Conservation (phyloP, 805 yeast species). For the Candida methanosorbosa region DNA sequence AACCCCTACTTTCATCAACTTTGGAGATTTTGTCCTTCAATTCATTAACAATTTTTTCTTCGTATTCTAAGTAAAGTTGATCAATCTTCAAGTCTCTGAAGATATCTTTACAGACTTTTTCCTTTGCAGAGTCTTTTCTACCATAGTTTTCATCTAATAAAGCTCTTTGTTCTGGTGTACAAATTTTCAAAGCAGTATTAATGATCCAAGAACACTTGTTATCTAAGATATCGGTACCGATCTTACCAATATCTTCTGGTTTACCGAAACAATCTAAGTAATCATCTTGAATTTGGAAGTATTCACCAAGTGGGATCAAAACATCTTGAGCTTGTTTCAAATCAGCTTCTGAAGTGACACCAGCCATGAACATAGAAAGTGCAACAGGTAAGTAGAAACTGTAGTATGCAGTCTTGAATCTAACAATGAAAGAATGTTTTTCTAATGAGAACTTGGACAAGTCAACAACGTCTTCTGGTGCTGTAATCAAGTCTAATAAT, state of each 20-base stretch:
- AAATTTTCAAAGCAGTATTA: constrained; percentile 81
- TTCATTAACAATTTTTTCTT: constrained; percentile 63
- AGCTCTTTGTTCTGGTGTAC: constrained; percentile 71
- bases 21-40: constrained; percentile 56
- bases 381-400: constrained; percentile 97
- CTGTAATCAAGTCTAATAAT: constrained; percentile 88
- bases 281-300: constrained; percentile 98
- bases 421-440: constrained; percentile 92
- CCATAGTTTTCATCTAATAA: constrained; percentile 87
- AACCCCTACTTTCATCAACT: constrained; percentile 88
- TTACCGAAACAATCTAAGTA: constrained; percentile 95
- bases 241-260: constrained; percentile 95
- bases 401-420: constrained; percentile 95
- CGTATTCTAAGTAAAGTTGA: constrained; percentile 67
- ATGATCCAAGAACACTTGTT: constrained; percentile 98
- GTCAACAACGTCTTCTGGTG: constrained; percentile 93
- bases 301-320: constrained; percentile 91
- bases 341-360: constrained; percentile 60
- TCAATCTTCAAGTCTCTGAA: constrained; percentile 70
- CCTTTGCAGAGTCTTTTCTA: constrained; percentile 60
- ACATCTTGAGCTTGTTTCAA: constrained; percentile 83
- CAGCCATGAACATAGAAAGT: constrained; percentile 90
- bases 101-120: constrained; percentile 61
- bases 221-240: constrained; percentile 97
- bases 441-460: constrained; percentile 75